These are phyloP conservation scores for Trametes coccinea DNA, from an alignment of 768 basidiomycete genomes.

Conservation along the genomic window DNA sequence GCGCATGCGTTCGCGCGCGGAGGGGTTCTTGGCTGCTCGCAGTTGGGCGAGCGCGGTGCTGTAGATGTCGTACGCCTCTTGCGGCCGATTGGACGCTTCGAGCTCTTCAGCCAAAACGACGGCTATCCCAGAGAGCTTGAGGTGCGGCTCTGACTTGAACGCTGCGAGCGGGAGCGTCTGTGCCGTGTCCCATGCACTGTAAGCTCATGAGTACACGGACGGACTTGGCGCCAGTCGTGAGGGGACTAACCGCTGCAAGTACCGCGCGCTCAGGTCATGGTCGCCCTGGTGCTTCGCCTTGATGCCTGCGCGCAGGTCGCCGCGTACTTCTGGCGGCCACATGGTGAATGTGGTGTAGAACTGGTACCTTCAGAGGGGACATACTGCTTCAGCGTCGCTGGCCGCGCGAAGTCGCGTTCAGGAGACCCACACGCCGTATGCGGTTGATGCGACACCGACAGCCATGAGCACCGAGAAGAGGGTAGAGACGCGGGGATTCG, in stretches of 20 bases:
- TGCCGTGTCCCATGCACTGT: constrained; percentile 59
- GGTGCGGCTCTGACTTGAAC: constrained; percentile 48
- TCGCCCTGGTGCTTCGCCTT: constrained; percentile 62
- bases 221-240: too few relatives aligned
- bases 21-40: constrained; percentile 25
- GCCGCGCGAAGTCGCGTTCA: background rate
- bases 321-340: constrained; percentile 66
- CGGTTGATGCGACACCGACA: constrained; percentile 42
- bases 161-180: constrained; percentile 41
- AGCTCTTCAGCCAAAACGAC: constrained; percentile 59
- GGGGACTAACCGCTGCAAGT: constrained; percentile 51
- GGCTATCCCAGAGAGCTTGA: constrained; percentile 70
- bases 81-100: constrained; percentile 40
- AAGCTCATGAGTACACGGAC: background rate
- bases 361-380: constrained; percentile 44
- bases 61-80: constrained; percentile 35
- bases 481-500: constrained; percentile 34
- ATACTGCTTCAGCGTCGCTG: constrained; percentile 10
- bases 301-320: constrained; percentile 65
- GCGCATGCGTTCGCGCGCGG: constrained; percentile 43
- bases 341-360: constrained; percentile 57
- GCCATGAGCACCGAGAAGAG: constrained; percentile 40
- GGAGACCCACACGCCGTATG: constrained; percentile 43
- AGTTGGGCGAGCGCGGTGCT: constrained; percentile 20
- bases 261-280: constrained; percentile 48